Evolutionary conservation across 2,329 filamentous ascomycete genomes (phyloP).

Genomic region (Fusarium sp.): DNA sequence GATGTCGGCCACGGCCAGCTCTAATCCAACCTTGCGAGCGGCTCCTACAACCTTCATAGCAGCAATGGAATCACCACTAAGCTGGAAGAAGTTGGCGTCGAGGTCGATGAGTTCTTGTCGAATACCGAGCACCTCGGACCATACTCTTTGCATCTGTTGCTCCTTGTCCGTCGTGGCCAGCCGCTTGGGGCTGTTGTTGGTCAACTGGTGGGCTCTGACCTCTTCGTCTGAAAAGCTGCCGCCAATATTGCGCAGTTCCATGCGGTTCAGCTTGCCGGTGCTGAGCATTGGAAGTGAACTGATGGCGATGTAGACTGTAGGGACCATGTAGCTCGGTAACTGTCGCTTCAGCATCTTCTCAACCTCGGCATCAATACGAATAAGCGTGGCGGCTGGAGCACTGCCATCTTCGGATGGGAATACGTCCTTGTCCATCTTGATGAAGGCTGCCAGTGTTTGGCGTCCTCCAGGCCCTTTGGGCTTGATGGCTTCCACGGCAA

Average conservation of each 20-base stretch:
- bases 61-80: slow-evolving; percentile 52
- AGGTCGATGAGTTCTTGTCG: slow-evolving; percentile 8
- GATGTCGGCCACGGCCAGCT: slow-evolving; percentile 56
- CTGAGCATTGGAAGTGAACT: background rate
- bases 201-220: slow-evolving; percentile 17
- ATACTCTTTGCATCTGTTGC: slow-evolving; percentile 7
- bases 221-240: background rate
- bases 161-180: slow-evolving; percentile 49
- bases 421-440: background rate
- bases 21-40: slow-evolving; percentile 52
- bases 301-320: slow-evolving; percentile 9
- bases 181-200: slow-evolving; percentile 39
- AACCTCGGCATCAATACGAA: slow-evolving; percentile 21
- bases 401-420: background rate
- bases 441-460: slow-evolving; percentile 11
- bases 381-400: slow-evolving; percentile 20
- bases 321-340: slow-evolving; percentile 7
- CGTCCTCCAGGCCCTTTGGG: slow-evolving; percentile 18
- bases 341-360: slow-evolving; percentile 11
- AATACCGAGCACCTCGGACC: slow-evolving; percentile 19
- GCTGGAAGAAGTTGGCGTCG: slow-evolving; percentile 55
- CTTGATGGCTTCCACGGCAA: slow-evolving; percentile 31
- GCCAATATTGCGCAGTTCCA: too few relatives aligned
- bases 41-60: slow-evolving; percentile 40
- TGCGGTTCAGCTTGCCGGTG: slow-evolving; percentile 6